phyloP scores from a whole-genome alignment of 1,139 yeast genomes.

The Sugiyamaella pinicola region DNA sequence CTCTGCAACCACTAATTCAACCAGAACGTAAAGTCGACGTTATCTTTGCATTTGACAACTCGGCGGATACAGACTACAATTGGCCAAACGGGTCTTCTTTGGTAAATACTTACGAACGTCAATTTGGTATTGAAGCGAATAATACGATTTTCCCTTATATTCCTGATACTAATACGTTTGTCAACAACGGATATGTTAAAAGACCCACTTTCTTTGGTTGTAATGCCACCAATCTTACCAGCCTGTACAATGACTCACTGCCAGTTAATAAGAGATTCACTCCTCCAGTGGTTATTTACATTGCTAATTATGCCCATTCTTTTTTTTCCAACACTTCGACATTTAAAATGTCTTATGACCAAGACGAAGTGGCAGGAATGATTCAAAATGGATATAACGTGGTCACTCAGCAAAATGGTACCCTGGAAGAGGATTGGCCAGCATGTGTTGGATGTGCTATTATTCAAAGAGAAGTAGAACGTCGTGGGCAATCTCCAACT shows the following conservation, averaged over 20 bases:
- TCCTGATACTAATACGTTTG: constrained; percentile 69
- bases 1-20: constrained; percentile 75
- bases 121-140: constrained; percentile 62
- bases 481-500: constrained; percentile 64
- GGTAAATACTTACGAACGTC: constrained; percentile 65
- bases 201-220: constrained; percentile 83
- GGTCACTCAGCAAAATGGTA: constrained; percentile 68
- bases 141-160: constrained; percentile 71
- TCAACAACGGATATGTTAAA: constrained; percentile 47
- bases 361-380: constrained; percentile 61
- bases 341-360: constrained; percentile 64
- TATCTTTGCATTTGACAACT: constrained; percentile 80
- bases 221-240: constrained; percentile 59
- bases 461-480: constrained; percentile 78
- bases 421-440: constrained; percentile 73
- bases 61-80: constrained; percentile 69
- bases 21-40: constrained; percentile 70
- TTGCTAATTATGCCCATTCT: constrained; percentile 75
- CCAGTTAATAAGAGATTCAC: constrained; percentile 35
- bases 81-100: constrained; percentile 68
- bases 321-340: constrained; percentile 75
- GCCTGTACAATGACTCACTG: constrained; percentile 43
- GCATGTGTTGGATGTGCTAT: constrained; percentile 90
- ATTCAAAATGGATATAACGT: constrained; percentile 81
- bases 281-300: constrained; percentile 78